Conservation (phyloP, 2,329 filamentous ascomycete species). For the Teratosphaeria pseudoeucalypti region DNA sequence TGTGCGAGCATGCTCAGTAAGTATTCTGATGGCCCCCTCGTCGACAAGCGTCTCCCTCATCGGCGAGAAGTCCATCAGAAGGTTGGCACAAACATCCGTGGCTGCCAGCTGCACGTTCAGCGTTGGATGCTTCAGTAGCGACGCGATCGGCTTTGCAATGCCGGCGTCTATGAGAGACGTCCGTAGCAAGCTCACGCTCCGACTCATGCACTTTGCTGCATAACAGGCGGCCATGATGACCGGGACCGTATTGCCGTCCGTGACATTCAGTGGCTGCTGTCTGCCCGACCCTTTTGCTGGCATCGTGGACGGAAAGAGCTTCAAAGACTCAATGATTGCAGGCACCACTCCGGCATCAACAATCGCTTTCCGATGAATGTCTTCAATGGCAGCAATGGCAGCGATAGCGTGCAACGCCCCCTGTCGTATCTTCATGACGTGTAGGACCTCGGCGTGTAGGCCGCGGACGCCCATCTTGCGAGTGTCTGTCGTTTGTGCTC, state of each 20-base stretch:
- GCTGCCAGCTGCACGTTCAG: slow-evolving; percentile 77
- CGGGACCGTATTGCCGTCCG: slow-evolving; percentile 65
- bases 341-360: slow-evolving; percentile 72
- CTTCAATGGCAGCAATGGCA: slow-evolving; percentile 70
- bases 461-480: slow-evolving; percentile 51
- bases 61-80: slow-evolving; percentile 80
- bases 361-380: slow-evolving; percentile 72
- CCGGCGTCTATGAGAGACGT: slow-evolving; percentile 81
- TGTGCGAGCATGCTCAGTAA: slow-evolving; percentile 79
- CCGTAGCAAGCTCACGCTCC: slow-evolving; percentile 72
- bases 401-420: slow-evolving; percentile 67
- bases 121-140: slow-evolving; percentile 63
- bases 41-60: slow-evolving; percentile 74
- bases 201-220: slow-evolving; percentile 67
- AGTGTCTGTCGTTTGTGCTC: slow-evolving; percentile 11
- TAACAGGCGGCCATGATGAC: slow-evolving; percentile 82
- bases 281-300: slow-evolving; percentile 15
- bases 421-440: slow-evolving; percentile 68
- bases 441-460: slow-evolving; percentile 49
- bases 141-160: slow-evolving; percentile 66
- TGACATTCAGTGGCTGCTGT: slow-evolving; percentile 28
- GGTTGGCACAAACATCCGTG: slow-evolving; percentile 72
- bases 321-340: slow-evolving; percentile 76
- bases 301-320: slow-evolving; percentile 38
- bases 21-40: slow-evolving; percentile 60